Evolutionary conservation across 225 moss, liverwort and hornwort genomes (phyloP), one percentile per base, ranked within the genome.

Genomic region (Lunularia cruciata): DNA sequence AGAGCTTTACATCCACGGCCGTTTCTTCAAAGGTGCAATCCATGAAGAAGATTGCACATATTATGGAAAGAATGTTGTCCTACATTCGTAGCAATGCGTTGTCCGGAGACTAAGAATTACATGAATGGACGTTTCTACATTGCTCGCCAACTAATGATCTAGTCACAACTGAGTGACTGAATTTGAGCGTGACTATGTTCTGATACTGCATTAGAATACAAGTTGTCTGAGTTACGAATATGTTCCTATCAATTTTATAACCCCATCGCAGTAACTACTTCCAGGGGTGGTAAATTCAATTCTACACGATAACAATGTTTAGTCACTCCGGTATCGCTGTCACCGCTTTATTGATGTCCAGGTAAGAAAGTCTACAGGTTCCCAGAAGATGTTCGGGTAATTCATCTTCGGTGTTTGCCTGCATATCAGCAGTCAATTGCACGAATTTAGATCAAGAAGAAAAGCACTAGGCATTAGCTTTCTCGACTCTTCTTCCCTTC

Each of bases 401-500:
- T 77, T 98, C 96, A 69, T 98, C 93, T 61, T 90, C 90, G 5
- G 96, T 90, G 72, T 91, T 89, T 0, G 88, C 96, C 94, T 94
- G 85, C 26, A 65, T 39, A 30, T 25, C 23, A 72, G 13, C 3
- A 66, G 2, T 40, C 57, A 53, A 43, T 27, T 8, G 26, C 25
- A 57, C 26, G 57, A 2, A 13, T 25, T 37, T 45, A 11, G 28
- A 49, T 49, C 47, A 6, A 10, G 3, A 12, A 12, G 22, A 2
- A 0, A 3, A 5, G 37, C n/a, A 19, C n/a, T 37, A n/a, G n/a
- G n/a, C n/a, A n/a, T n/a, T n/a, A n/a, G n/a, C n/a, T n/a, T n/a
- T n/a, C n/a, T n/a, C n/a, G n/a, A n/a, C n/a, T n/a, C n/a, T n/a
- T n/a, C n/a, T n/a, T n/a, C n/a, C n/a, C n/a, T n/a, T n/a, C n/a